Conservation (phyloP, 1,139 yeast genomes). For the Suhomyces wounanorum region DNA sequence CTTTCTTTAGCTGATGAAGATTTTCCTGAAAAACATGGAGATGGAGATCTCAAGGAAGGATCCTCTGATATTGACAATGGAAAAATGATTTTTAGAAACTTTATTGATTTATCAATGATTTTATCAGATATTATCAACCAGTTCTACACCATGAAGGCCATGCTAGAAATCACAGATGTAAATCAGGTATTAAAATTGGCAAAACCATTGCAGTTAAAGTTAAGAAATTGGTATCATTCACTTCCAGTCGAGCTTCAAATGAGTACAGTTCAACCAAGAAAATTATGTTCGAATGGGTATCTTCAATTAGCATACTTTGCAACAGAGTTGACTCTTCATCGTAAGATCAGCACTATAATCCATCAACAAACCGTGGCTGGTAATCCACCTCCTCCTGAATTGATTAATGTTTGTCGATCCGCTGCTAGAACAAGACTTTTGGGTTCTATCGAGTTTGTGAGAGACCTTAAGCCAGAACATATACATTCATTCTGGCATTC, state of each 20-base stretch:
- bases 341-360: conserved; percentile 70
- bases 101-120: conserved; percentile 68
- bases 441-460: conserved; percentile 80
- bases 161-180: conserved; percentile 55
- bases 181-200: conserved; percentile 71
- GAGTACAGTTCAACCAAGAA: conserved; percentile 60
- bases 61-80: conserved; percentile 75
- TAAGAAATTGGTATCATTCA: conserved; percentile 83
- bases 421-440: conserved; percentile 81
- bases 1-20: conserved; percentile 65
- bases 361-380: conserved; percentile 43
- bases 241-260: conserved; percentile 72
- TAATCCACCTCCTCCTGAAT: conserved; percentile 54
- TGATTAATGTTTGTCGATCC: conserved; percentile 68
- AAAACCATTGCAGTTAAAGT: conserved; percentile 78
- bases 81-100: conserved; percentile 65
- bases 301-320: conserved; percentile 85
- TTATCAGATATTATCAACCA: conserved; percentile 70
- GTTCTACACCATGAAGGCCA: conserved; percentile 70
- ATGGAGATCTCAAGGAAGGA: conserved; percentile 59
- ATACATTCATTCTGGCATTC: conserved; percentile 89
- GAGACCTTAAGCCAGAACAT: conserved; percentile 76
- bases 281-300: conserved; percentile 69
- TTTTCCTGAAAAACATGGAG: conserved; percentile 68
- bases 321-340: conserved; percentile 73